A percentile compares a stretch with the other conserved stretches of the same genome.
Evolutionary conservation across 495 filamentous ascomycete genomes (phyloP).

Genomic region (Daldinia concentrica): DNA sequence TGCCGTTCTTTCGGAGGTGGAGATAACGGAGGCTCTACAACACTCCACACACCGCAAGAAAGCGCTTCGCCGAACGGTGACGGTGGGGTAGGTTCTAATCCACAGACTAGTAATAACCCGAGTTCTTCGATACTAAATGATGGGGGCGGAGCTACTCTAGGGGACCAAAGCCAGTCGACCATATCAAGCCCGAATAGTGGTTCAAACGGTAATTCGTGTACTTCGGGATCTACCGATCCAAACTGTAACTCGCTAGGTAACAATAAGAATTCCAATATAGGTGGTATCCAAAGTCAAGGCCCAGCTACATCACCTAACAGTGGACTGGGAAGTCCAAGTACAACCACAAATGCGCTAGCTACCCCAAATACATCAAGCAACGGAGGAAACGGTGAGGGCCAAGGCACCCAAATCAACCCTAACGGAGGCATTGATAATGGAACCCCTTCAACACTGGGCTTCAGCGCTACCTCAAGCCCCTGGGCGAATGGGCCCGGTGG

Average conservation of each 20-base stretch:
- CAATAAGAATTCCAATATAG: conserved; percentile 3
- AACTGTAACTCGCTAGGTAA: conserved; percentile 21
- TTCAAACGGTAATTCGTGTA: conserved; percentile 19
- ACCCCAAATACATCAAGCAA: conserved; percentile 1
- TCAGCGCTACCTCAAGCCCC: conserved; percentile 16
- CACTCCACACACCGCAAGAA: conserved; percentile 17
- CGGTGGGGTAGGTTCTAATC: conserved; percentile 26
- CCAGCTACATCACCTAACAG: conserved; percentile 14
- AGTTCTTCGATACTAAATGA: conserved; percentile 6
- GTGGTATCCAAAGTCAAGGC: conserved; percentile 13
- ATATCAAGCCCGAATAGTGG: conserved; percentile 17
- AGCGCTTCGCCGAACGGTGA: conserved; percentile 25
- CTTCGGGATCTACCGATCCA: conserved; percentile 34
- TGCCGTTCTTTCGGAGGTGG: conserved; percentile 27
- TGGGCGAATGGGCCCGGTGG: conserved; percentile 6
- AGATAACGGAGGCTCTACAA: neutral
- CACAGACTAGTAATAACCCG: conserved; percentile 10
- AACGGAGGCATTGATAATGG: conserved; percentile 9
- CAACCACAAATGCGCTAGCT: conserved; percentile 9
- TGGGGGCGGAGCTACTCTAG: conserved; percentile 18
- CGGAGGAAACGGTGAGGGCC: no score
- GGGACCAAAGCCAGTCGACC: conserved; percentile 28
- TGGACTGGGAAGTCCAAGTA: neutral
- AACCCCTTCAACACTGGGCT: conserved; percentile 5
- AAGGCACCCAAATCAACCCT: no score